A percentile compares a stretch with the other conserved stretches of the same genome.
These are phyloP conservation scores for Suillus weaverae DNA, from an alignment of 768 basidiomycete species.

Conservation along the genomic window DNA sequence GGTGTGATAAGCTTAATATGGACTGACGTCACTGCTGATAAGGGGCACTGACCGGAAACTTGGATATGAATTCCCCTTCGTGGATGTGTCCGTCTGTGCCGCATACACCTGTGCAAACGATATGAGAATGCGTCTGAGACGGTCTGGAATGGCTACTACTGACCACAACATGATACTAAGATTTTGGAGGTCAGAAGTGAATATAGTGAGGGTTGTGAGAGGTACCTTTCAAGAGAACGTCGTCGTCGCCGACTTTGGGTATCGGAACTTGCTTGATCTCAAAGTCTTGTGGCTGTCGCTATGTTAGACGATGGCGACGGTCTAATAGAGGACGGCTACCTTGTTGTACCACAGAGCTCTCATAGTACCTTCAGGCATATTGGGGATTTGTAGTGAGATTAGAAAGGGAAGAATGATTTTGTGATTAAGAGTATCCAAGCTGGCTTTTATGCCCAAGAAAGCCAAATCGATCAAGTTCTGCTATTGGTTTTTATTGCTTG, in stretches of 20 bases:
- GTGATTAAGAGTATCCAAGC: not conserved
- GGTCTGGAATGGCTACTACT: not conserved
- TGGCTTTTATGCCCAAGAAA: conserved; percentile 7
- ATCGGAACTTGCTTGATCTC: conserved; percentile 67
- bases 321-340: conserved; percentile 35
- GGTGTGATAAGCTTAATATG: conserved; percentile 14
- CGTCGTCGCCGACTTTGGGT: conserved; percentile 63
- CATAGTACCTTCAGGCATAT: conserved; percentile 65
- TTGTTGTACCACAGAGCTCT: conserved; percentile 72
- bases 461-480: not conserved
- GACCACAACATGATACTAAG: conserved; percentile 1
- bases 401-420: conserved; percentile 9
- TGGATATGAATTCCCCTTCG: conserved; percentile 64
- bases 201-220: not conserved
- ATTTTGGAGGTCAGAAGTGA: not conserved
- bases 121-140: not conserved
- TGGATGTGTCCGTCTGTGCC: conserved; percentile 66
- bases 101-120: conserved; percentile 46
- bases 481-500: not conserved
- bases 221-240: conserved; percentile 72
- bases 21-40: conserved; percentile 20
- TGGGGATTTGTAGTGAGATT: not conserved
- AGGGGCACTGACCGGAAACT: conserved; percentile 45
- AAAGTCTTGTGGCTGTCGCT: conserved; percentile 59
- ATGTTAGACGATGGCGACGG: conserved; percentile 13